Evolutionary conservation across 192 early-diverging fungal species (phyloP).

Genomic region (Jimgerdemannia lactiflua): DNA sequence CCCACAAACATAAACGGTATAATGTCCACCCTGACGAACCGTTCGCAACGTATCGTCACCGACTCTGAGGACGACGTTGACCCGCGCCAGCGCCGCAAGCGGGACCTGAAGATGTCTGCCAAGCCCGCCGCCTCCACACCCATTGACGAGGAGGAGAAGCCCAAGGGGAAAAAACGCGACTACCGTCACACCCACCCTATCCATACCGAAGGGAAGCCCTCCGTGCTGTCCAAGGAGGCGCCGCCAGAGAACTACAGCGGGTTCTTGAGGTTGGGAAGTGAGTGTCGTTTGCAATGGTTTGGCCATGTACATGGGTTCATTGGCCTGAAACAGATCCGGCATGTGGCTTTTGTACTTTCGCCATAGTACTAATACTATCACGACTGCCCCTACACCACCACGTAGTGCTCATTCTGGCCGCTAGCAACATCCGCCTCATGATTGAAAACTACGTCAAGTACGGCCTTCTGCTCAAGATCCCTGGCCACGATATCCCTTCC

Average conservation of each 20-base stretch:
- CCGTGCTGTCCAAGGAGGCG: constrained; percentile 80
- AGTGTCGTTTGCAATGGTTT: constrained; percentile 15
- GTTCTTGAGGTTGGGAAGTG: constrained; percentile 73
- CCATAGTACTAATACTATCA: not conserved
- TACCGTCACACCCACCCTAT: constrained; percentile 52
- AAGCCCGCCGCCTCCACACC: not conserved
- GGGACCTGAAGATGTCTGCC: too few species aligned
- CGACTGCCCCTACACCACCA: constrained; percentile 2
- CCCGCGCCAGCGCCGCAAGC: not conserved
- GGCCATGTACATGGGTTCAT: not conserved
- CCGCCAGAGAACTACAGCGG: constrained; percentile 85
- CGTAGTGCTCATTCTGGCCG: constrained; percentile 74
- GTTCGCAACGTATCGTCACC: not conserved
- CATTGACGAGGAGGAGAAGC: constrained; percentile 15
- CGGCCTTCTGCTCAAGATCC: constrained; percentile 74
- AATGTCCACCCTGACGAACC: not conserved
- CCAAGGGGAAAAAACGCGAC: constrained; percentile 17
- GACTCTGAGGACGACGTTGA: not conserved
- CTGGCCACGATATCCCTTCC: constrained; percentile 49
- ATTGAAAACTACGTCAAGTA: constrained; percentile 91
- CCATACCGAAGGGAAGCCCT: constrained; percentile 60
- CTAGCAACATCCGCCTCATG: constrained; percentile 78
- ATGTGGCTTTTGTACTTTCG: constrained; percentile 5
- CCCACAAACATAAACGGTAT: not conserved
- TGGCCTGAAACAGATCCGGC: not conserved